Base-by-base conservation (phyloP, 2,329 filamentous ascomycete species). In the Colletotrichum agaves region DNA sequence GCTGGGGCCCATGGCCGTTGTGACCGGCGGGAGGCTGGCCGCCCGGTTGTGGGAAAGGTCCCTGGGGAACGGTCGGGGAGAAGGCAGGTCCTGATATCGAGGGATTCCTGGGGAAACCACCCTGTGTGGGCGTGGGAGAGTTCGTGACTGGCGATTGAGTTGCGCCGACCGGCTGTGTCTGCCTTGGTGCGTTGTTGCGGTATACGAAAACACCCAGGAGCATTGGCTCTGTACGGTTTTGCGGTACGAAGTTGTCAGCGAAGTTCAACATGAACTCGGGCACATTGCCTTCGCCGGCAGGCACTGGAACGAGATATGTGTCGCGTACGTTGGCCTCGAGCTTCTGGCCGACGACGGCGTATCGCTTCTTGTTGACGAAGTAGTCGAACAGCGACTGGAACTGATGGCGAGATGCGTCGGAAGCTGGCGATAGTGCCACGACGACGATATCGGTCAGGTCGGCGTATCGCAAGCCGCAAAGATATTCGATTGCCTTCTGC, bases 201-300 rank as follows among this genome's bases (percentile, higher is more conserved):
- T 97, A 93, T 3, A 98, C 93, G 70, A 98, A 91, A 1, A 95
- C 92, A 21, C 94, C 88, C 8, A 98, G 83, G 39, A 99, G 82
- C 80, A 96, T 88, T 1, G 93, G 89, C 71, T 97, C 91, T 0
- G 89, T 84, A 15, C 92, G 86, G 2, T 87, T 87, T 66, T 88
- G 85, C 49, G 94, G 92, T 35, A 98, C 87, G 33, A 88, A 88
- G 76, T 94, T 94, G 73, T 95, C 91, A 70, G 93, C 90, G n/a
- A 98, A 86, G 74, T 97, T 92, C 69, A 93, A 88, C 78, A 98
- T 89, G 73, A 98, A 97, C 69, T 94, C 92, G 0, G 96, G 95
- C 47, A 95, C 87, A 56, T 87, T 87, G 37, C 83, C 84, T 27
- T 88, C 84, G 27, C 93, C 93, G 5, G 90, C 86, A 35, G 93